These are phyloP conservation scores for Pseudopyrenochaeta lycopersici DNA, from an alignment of 2,329 filamentous ascomycete genomes.

Conservation along the genomic window DNA sequence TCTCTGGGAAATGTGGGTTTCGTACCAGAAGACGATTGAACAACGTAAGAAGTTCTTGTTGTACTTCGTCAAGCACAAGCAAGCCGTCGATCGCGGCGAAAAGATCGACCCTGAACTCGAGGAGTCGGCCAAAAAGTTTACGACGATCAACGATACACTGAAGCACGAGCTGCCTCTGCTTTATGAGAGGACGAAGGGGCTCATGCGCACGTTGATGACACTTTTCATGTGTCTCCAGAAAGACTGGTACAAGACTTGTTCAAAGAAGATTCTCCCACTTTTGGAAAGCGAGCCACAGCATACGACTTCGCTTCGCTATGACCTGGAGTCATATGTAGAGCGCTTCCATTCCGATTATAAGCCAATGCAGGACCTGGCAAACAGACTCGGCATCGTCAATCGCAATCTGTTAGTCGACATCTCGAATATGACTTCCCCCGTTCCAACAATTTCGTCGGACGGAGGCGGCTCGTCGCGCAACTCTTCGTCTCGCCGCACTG, in stretches of 20 bases:
- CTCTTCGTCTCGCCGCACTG: constrained; percentile 55
- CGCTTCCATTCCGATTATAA: constrained; percentile 83
- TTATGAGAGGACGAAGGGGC: constrained; percentile 79
- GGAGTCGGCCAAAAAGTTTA: constrained; percentile 87
- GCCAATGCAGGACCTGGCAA: constrained; percentile 73
- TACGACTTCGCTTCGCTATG: constrained; percentile 64
- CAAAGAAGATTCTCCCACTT: constrained; percentile 80
- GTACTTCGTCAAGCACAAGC: constrained; percentile 84
- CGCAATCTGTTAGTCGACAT: constrained; percentile 69
- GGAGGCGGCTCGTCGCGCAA: constrained; percentile 52
- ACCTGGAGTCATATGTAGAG: constrained; percentile 76
- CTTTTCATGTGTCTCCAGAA: constrained; percentile 87
- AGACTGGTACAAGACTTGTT: constrained; percentile 84
- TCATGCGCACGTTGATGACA: constrained; percentile 82
- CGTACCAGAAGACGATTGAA: constrained; percentile 88
- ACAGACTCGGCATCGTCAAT: constrained; percentile 80
- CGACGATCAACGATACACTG: constrained; percentile 88
- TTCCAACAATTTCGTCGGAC: constrained; percentile 53
- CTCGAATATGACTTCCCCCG: constrained; percentile 66
- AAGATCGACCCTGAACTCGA: constrained; percentile 86
- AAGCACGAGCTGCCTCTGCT: constrained; percentile 91
- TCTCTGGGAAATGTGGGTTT: constrained; percentile 81
- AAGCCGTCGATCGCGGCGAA: constrained; percentile 80
- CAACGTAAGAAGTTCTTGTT: constrained; percentile 93
- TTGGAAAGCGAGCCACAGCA: constrained; percentile 64